A percentile compares a stretch with the other conserved stretches of the same genome.
phyloP scores from a whole-genome alignment of 2,329 filamentous ascomycete species.

The Volutella citrinella region DNA sequence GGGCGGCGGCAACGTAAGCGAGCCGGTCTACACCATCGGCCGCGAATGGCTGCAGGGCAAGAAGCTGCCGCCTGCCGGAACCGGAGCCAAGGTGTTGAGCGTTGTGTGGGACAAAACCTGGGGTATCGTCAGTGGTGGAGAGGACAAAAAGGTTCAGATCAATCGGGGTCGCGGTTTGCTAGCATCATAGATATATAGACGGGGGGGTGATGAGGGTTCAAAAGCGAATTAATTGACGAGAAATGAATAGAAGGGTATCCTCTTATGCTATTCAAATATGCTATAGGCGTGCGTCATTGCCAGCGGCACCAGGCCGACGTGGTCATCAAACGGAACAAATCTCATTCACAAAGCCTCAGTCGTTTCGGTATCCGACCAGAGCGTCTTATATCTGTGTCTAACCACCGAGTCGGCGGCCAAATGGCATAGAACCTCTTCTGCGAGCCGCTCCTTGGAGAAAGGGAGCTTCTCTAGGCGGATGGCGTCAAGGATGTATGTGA shows the following conservation, averaged over 20 bases:
- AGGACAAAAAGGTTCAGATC: slow-evolving; percentile 93
- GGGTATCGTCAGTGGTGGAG: slow-evolving; percentile 86
- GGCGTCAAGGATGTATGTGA: slow-evolving; percentile 56
- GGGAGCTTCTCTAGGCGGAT: slow-evolving; percentile 50
- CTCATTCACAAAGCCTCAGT: too few relatives aligned
- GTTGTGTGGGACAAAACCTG: slow-evolving; percentile 82
- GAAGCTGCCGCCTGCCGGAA: slow-evolving; percentile 66
- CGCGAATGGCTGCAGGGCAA: slow-evolving; percentile 68
- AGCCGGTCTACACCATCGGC: slow-evolving; percentile 72
- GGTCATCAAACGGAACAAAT: too few relatives aligned
- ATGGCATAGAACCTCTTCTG: slow-evolving; percentile 39
- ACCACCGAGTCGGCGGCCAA: slow-evolving; percentile 28
- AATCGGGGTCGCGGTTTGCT: slow-evolving; percentile 65
- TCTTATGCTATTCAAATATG: slow-evolving; percentile 5
- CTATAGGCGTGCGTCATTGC: background rate
- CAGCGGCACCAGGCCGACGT: background rate
- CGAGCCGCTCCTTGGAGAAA: slow-evolving; percentile 45
- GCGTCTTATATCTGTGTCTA: slow-evolving; percentile 21
- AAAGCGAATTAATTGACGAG: slow-evolving; percentile 15
- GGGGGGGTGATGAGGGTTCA: too few relatives aligned
- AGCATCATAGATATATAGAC: slow-evolving; percentile 28
- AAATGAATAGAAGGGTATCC: slow-evolving; percentile 10
- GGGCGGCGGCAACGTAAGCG: slow-evolving; percentile 62
- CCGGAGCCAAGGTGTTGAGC: slow-evolving; percentile 85
- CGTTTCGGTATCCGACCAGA: slow-evolving; percentile 19